Percentiles rank a stretch among this genome's conserved stretches.
phyloP scores from a whole-genome alignment of 1,284 basidiomycete genomes.

The Leccinum angustisporum region DNA sequence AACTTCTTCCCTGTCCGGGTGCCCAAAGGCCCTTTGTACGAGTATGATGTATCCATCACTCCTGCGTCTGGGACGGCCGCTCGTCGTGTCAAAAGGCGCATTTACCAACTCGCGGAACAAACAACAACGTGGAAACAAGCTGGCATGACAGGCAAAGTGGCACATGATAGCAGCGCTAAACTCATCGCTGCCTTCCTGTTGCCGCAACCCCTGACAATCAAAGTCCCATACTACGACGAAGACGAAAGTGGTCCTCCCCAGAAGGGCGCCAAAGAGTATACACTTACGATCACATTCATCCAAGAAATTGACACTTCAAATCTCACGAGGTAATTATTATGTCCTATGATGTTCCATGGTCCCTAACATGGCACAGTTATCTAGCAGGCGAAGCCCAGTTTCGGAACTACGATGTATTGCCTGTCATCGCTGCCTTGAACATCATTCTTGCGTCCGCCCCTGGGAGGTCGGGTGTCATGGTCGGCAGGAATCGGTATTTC shows the following conservation, averaged over 20 bases:
- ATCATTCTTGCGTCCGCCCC: slow-evolving; percentile 65
- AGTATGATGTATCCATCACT: slow-evolving; percentile 66
- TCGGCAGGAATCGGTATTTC: slow-evolving; percentile 76
- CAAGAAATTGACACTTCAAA: slow-evolving; percentile 59
- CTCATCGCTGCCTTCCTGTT: slow-evolving; percentile 57
- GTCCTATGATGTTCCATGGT: neutral
- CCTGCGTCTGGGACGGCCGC: slow-evolving; percentile 50
- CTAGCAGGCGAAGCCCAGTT: slow-evolving; percentile 59
- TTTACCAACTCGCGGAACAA: slow-evolving; percentile 70
- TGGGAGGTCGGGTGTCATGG: slow-evolving; percentile 62
- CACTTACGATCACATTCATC: slow-evolving; percentile 57
- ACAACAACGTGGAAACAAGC: slow-evolving; percentile 53
- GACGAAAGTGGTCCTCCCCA: slow-evolving; percentile 50
- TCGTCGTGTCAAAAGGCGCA: slow-evolving; percentile 62
- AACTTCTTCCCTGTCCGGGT: slow-evolving; percentile 75
- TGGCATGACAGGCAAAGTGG: slow-evolving; percentile 54
- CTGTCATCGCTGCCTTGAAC: slow-evolving; percentile 72
- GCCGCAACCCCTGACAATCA: slow-evolving; percentile 58
- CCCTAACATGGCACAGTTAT: slow-evolving; percentile 44
- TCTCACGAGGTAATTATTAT: slow-evolving; percentile 46
- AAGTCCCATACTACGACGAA: slow-evolving; percentile 62
- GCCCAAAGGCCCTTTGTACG: slow-evolving; percentile 59
- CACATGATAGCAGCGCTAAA: slow-evolving; percentile 69
- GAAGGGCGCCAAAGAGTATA: slow-evolving; percentile 54
- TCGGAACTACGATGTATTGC: slow-evolving; percentile 62